Base-by-base conservation (phyloP, 257 asterid species). In the Gentiana dahurica region DNA sequence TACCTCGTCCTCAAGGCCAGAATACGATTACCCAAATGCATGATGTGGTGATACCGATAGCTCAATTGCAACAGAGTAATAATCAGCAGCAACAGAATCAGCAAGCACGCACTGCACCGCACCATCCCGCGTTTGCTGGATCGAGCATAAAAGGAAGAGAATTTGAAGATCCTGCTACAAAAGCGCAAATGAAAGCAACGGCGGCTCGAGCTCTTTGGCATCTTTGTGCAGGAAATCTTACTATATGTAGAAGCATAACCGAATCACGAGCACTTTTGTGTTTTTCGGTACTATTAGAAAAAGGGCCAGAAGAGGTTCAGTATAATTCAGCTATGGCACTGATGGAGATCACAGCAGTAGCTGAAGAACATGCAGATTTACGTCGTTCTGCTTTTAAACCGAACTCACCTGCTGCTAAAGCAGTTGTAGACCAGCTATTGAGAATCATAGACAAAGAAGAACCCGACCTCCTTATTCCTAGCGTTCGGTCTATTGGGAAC, bases 271-370 rank as follows among this genome's bases (percentile, higher is more conserved):
- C 73, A 1, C 73, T 68, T 32, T 49, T 68, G 34, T 61, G 73
- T 4, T 68, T 68, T 46, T 63, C 67, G 1, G 67, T 68, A 0
- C 57, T 68, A 11, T 44, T 87, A 5, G 95, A 83, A 49, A 87
- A 87, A 61, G 91, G 91, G 0, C 68, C 71, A 0, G 85, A 78
- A 0, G 95, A 87, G 12, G 79, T 87, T 5, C 68, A 65, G 44
- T 79, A 77, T 72, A 68, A 86, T 58, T 83, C 94, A 3, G 82
- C 85, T 45, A 70, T 87, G 90, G 94, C 94, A 9, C n/a, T 87
- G 3, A 87, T 79, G 95, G 95, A 84, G 46, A 87, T 87, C 66
- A 79, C 94, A 0, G 73, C 77, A 0, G 88, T 87, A 7, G 94
- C 94, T 0, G 91, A 83, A 34, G 78, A 76, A 49, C 75, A 87